phyloP scores from a whole-genome alignment of 257 asterid species.

The Haberlea rhodopensis region DNA sequence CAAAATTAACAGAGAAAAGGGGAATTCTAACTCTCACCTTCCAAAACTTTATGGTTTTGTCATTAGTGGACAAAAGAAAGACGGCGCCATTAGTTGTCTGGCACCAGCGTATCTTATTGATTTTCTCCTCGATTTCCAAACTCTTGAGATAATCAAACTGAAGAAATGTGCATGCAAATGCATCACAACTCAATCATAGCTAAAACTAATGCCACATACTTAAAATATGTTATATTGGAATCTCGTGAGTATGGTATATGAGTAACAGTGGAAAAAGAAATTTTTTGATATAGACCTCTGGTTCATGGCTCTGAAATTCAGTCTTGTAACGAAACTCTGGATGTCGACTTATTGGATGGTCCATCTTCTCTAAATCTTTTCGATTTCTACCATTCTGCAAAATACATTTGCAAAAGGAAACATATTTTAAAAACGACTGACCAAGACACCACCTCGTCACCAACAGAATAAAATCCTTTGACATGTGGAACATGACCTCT shows the following conservation, averaged over 20 bases:
- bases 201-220: background rate
- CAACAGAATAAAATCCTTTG: conserved; percentile 22
- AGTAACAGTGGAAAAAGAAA: conserved; percentile 14
- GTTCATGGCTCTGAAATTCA: conserved; percentile 99
- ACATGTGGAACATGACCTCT: conserved; percentile 44
- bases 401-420: conserved; percentile 22
- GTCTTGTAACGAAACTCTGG: conserved; percentile 98
- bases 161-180: conserved; percentile 16
- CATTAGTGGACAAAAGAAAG: conserved; percentile 95
- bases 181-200: background rate
- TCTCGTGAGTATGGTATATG: background rate
- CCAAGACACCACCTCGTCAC: conserved; percentile 11
- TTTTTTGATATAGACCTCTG: conserved; percentile 68
- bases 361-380: conserved; percentile 79
- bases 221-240: conserved; percentile 18
- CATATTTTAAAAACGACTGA: conserved; percentile 17
- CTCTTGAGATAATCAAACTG: conserved; percentile 99
- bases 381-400: conserved; percentile 71
- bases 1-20: background rate
- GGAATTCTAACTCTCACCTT: conserved; percentile 52
- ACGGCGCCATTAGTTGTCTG: conserved; percentile 92
- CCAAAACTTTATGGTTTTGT: conserved; percentile 97
- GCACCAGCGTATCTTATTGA: conserved; percentile 99
- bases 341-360: conserved; percentile 65
- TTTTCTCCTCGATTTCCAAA: conserved; percentile 98